Conservation (phyloP, 2,329 filamentous ascomycete species). For the Rutstroemia sp. region DNA sequence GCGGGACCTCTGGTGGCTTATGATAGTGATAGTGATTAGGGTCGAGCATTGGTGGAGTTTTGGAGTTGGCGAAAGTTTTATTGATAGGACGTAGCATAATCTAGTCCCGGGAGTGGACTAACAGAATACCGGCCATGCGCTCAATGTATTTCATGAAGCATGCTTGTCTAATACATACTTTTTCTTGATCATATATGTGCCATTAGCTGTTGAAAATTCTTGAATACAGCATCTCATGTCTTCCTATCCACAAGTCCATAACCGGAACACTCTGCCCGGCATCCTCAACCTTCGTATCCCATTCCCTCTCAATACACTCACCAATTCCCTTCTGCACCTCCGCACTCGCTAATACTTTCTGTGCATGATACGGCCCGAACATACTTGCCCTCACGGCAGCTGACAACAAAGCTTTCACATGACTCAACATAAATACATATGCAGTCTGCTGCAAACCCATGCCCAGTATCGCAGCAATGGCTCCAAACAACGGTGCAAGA, state of each 20-base stretch:
- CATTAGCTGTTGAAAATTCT: slow-evolving; percentile 75
- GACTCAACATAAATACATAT: slow-evolving; percentile 69
- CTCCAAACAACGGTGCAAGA: slow-evolving; percentile 64
- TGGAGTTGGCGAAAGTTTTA: slow-evolving; percentile 3
- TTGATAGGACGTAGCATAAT: background rate
- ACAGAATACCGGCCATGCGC: background rate
- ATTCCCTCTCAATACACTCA: slow-evolving; percentile 51
- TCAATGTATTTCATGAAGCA: background rate
- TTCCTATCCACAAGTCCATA: slow-evolving; percentile 76
- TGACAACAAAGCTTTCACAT: slow-evolving; percentile 68
- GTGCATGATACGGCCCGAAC: slow-evolving; percentile 74
- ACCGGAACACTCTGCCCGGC: slow-evolving; percentile 70
- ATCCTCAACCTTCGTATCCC: slow-evolving; percentile 50
- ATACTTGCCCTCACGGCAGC: slow-evolving; percentile 71
- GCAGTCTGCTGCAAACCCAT: slow-evolving; percentile 56
- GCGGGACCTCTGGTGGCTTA: slow-evolving; percentile 78
- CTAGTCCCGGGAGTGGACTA: background rate
- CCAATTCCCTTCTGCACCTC: slow-evolving; percentile 51
- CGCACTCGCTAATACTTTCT: slow-evolving; percentile 59
- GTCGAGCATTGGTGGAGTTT: slow-evolving; percentile 13
- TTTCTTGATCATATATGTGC: background rate
- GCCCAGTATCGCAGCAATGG: slow-evolving; percentile 53
- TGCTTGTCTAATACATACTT: too few relatives aligned
- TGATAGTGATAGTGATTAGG: slow-evolving; percentile 72
- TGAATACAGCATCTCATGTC: slow-evolving; percentile 77